A percentile compares a stretch with the other conserved stretches of the same genome.
phyloP scores from a whole-genome alignment of 495 filamentous ascomycete species.

The Achaetomiella virescens region DNA sequence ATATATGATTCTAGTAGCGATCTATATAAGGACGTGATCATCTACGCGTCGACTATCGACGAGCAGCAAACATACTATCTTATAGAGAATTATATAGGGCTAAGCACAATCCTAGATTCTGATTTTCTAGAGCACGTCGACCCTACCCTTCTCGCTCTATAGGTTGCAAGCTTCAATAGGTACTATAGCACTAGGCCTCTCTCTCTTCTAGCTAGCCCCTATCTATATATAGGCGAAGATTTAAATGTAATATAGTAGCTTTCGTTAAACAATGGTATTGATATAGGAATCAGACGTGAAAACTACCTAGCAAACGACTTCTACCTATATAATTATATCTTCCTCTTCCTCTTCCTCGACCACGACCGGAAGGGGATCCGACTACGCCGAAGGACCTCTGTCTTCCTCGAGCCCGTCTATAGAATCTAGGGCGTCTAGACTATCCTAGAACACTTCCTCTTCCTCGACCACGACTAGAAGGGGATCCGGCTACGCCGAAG shows the following conservation, averaged over 20 bases:
- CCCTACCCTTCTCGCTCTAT: slow-evolving; percentile 7
- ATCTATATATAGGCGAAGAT: background rate
- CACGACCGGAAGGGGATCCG: background rate
- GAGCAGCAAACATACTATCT: slow-evolving; percentile 4
- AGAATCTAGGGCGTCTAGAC: background rate
- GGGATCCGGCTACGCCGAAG: slow-evolving; percentile 3
- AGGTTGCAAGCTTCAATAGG: background rate
- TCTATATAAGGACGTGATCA: slow-evolving; percentile 3
- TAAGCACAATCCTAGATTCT: slow-evolving; percentile 1
- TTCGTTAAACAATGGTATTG: slow-evolving; percentile 4
- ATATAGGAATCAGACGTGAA: slow-evolving; percentile 6
- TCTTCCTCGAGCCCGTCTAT: slow-evolving; percentile 3
- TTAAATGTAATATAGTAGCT: slow-evolving; percentile 1
- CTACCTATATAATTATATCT: background rate
- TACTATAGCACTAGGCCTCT: background rate
- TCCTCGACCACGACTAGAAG: background rate
- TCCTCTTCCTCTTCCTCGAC: background rate
- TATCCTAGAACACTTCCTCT: slow-evolving; percentile 8
- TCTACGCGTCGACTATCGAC: slow-evolving; percentile 4
- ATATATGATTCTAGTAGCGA: slow-evolving; percentile 3
- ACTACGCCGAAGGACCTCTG: slow-evolving; percentile 5
- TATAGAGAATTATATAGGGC: background rate
- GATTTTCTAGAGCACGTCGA: slow-evolving; percentile 5
- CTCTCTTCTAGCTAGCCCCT: background rate
- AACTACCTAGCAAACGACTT: slow-evolving; percentile 2